These are phyloP conservation scores for Diaporthe longicolla DNA, from an alignment of 2,329 filamentous ascomycete genomes.

Conservation along the genomic window DNA sequence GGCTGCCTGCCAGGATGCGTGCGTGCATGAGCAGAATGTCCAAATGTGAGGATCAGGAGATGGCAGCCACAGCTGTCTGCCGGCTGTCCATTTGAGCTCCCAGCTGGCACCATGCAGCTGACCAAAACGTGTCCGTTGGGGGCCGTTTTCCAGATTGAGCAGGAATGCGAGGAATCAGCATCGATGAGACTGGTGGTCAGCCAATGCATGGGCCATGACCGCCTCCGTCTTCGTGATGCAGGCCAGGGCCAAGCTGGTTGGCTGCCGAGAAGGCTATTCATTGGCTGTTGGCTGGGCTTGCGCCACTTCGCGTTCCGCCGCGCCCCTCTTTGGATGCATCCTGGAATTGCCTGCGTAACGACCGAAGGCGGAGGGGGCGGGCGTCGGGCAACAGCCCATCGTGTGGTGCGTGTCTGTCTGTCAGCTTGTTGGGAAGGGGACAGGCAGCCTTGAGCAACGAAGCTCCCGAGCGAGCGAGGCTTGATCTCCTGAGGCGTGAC, in stretches of 20 bases:
- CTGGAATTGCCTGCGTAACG: conserved; percentile 7
- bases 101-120: conserved; percentile 14
- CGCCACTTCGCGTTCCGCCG: conserved; percentile 20
- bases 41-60: neutral
- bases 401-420: neutral
- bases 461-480: neutral
- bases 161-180: neutral
- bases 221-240: conserved; percentile 20
- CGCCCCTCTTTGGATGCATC: conserved; percentile 26
- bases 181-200: conserved; percentile 22
- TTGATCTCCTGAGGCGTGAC: neutral
- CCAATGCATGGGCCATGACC: conserved; percentile 27
- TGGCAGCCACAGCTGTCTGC: conserved; percentile 1
- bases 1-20: neutral
- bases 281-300: conserved; percentile 33
- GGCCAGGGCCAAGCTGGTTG: conserved; percentile 7
- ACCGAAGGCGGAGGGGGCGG: neutral
- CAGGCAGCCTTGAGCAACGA: neutral
- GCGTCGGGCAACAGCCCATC: neutral
- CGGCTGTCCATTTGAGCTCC: neutral
- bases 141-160: neutral
- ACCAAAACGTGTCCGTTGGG: neutral
- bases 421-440: conserved; percentile 13
- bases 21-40: neutral
- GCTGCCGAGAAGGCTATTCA: neutral